phyloP scores from a whole-genome alignment of 495 filamentous ascomycete genomes.

The Penicillium cinerascens region DNA sequence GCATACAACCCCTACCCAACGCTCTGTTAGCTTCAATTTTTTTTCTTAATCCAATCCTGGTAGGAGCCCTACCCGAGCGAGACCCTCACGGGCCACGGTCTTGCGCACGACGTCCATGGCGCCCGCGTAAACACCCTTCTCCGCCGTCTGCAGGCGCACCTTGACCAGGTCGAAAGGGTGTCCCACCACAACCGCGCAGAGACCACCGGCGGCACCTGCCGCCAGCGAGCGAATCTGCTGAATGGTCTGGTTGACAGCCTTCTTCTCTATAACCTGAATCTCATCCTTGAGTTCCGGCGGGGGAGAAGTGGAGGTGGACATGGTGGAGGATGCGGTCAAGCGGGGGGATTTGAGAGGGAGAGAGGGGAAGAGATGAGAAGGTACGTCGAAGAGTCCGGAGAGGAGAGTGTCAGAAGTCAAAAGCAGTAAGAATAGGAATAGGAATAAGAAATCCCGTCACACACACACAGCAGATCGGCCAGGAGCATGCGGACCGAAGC shows the following conservation, averaged over 20 bases:
- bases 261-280: constrained; percentile 29
- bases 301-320: constrained; percentile 33
- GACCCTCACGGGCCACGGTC: constrained; percentile 81
- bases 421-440: too few species aligned
- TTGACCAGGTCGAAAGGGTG: constrained; percentile 98
- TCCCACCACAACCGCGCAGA: constrained; percentile 89
- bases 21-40: neutral
- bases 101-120: constrained; percentile 90
- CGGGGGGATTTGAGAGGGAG: constrained; percentile 9
- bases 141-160: constrained; percentile 92
- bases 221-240: constrained; percentile 69
- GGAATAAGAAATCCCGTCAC: neutral
- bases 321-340: constrained; percentile 11
- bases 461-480: constrained; percentile 4
- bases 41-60: neutral
- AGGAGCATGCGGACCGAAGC: constrained; percentile 15
- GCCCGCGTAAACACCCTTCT: constrained; percentile 84
- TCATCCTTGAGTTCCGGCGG: constrained; percentile 35
- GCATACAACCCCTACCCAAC: constrained; percentile 75
- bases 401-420: neutral
- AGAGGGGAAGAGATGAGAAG: neutral
- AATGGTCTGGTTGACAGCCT: constrained; percentile 44
- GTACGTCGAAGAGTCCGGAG: neutral
- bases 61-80: constrained; percentile 53
- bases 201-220: constrained; percentile 88